Evolutionary conservation across 768 basidiomycete genomes (phyloP).

Genomic region (Cyclocybe aegerita): DNA sequence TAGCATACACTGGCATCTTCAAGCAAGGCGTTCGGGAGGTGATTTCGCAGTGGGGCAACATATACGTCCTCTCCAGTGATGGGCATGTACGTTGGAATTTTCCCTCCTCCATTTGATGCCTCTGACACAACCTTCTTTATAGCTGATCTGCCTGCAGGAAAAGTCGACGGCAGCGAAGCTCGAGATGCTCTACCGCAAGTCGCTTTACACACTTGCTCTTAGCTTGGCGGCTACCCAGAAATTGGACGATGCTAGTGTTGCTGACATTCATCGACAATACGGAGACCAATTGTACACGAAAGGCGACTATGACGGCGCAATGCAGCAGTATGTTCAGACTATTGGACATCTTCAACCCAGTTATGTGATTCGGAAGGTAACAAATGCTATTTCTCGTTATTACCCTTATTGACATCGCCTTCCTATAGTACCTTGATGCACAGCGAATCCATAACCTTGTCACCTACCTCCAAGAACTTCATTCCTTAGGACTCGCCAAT

Average conservation of each 20-base stretch:
- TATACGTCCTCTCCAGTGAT: slow-evolving; percentile 78
- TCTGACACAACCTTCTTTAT: not conserved
- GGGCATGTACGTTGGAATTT: slow-evolving; percentile 55
- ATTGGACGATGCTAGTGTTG: slow-evolving; percentile 70
- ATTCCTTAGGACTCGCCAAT: slow-evolving; percentile 86
- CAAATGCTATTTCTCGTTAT: slow-evolving; percentile 1
- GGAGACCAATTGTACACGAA: slow-evolving; percentile 91
- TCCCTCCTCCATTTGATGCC: not conserved
- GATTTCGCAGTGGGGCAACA: slow-evolving; percentile 76
- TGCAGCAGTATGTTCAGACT: slow-evolving; percentile 90
- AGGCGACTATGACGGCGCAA: slow-evolving; percentile 90
- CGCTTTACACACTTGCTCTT: slow-evolving; percentile 77
- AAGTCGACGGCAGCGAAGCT: slow-evolving; percentile 84
- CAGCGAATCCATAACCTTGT: slow-evolving; percentile 95
- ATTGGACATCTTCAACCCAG: slow-evolving; percentile 89
- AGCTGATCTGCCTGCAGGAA: slow-evolving; percentile 72
- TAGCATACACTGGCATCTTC: slow-evolving; percentile 82
- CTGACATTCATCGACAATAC: slow-evolving; percentile 87
- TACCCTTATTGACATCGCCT: not conserved
- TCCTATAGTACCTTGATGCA: slow-evolving; percentile 84
- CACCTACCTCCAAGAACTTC: slow-evolving; percentile 94
- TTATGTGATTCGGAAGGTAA: slow-evolving; percentile 95
- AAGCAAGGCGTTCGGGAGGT: slow-evolving; percentile 82
- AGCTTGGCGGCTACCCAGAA: slow-evolving; percentile 79
- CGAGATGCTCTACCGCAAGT: slow-evolving; percentile 79